phyloP scores from a whole-genome alignment of 352 stramenopile species.

The Salisapilia sapeloensis region DNA sequence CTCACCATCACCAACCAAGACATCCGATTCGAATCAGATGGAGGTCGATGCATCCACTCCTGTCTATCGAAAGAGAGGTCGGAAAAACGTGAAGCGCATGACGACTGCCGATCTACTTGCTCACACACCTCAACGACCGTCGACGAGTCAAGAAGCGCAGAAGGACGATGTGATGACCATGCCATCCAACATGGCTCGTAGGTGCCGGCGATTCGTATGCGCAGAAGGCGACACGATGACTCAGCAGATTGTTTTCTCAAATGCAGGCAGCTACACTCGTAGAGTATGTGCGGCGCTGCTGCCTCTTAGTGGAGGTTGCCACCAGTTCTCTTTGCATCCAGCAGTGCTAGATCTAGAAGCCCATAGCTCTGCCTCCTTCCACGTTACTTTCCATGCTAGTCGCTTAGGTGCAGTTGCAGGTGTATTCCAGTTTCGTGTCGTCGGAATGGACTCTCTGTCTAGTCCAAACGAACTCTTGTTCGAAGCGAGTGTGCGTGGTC shows the following conservation, averaged over 20 bases:
- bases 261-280: conserved; percentile 28
- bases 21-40: too few relatives aligned
- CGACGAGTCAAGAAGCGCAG: too few relatives aligned
- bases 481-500: conserved; percentile 49
- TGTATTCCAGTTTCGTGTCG: conserved; percentile 76
- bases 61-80: too few relatives aligned
- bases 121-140: too few relatives aligned
- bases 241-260: conserved; percentile 62
- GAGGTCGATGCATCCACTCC: too few relatives aligned
- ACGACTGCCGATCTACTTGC: too few relatives aligned
- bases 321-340: conserved; percentile 65
- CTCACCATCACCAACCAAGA: too few relatives aligned
- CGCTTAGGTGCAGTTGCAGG: conserved; percentile 42
- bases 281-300: conserved; percentile 64
- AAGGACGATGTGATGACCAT: too few relatives aligned
- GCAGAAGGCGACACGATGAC: conserved; percentile 50
- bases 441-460: conserved; percentile 42
- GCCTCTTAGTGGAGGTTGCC: conserved; percentile 65
- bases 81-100: too few relatives aligned
- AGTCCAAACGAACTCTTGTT: conserved; percentile 71
- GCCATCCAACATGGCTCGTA: conserved; percentile 40
- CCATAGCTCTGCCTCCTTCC: conserved; percentile 37
- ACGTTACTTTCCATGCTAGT: conserved; percentile 43
- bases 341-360: conserved; percentile 58
- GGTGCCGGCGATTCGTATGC: conserved; percentile 54